phyloP scores from a whole-genome alignment of 306 rosid genomes.

The Macrotyloma uniflorum region DNA sequence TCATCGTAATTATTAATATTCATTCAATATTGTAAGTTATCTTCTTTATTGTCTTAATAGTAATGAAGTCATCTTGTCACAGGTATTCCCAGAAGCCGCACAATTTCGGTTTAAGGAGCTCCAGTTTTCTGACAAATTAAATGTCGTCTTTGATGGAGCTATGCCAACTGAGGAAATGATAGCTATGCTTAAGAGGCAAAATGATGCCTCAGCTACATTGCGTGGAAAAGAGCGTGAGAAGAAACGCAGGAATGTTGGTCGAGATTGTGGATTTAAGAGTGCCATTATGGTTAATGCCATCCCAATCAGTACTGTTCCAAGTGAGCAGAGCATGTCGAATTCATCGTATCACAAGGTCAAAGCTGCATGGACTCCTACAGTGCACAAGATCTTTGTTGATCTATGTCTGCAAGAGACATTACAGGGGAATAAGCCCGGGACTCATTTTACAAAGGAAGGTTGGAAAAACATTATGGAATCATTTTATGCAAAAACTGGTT shows the following conservation, averaged over 20 bases:
- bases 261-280: slow-evolving; percentile 41
- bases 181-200: slow-evolving; percentile 41
- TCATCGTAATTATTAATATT: slow-evolving; percentile 8
- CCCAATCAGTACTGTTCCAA: slow-evolving; percentile 49
- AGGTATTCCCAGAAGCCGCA: slow-evolving; percentile 63
- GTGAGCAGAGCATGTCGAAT: slow-evolving; percentile 61
- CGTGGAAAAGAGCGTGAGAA: slow-evolving; percentile 41
- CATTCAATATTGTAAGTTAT: slow-evolving; percentile 6
- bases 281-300: slow-evolving; percentile 44
- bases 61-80: slow-evolving; percentile 39
- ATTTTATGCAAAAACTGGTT: slow-evolving; percentile 57
- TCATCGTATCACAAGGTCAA: slow-evolving; percentile 51
- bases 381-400: slow-evolving; percentile 64
- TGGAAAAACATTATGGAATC: slow-evolving; percentile 67
- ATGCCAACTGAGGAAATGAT: slow-evolving; percentile 38
- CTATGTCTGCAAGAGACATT: slow-evolving; percentile 66
- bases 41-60: slow-evolving; percentile 37
- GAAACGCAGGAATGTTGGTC: slow-evolving; percentile 42
- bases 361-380: slow-evolving; percentile 59
- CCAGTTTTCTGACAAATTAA: slow-evolving; percentile 50
- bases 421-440: slow-evolving; percentile 69
- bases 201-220: slow-evolving; percentile 41
- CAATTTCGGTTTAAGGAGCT: slow-evolving; percentile 60
- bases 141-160: slow-evolving; percentile 49
- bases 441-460: slow-evolving; percentile 75